These are phyloP conservation scores for Ophiocordyceps australis DNA, from an alignment of 2,329 filamentous ascomycete species.

Conservation along the genomic window DNA sequence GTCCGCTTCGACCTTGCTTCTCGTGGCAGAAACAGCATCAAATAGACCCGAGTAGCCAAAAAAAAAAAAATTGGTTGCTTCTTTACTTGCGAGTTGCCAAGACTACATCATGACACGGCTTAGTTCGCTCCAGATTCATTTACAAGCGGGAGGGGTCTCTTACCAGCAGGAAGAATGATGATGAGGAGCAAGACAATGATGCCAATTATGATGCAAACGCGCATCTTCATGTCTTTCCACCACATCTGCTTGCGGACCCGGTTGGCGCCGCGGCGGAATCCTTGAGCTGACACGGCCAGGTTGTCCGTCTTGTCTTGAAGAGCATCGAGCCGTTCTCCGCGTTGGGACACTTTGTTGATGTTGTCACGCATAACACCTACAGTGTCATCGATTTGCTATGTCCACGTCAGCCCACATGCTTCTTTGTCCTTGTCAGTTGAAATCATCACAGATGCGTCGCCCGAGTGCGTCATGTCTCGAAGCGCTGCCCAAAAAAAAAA, in stretches of 20 bases:
- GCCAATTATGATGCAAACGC: slow-evolving; percentile 83
- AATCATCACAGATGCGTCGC: too few species aligned
- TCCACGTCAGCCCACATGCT: slow-evolving; percentile 5
- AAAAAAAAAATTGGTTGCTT: too few species aligned
- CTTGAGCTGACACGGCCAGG: slow-evolving; percentile 79
- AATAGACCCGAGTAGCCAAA: too few species aligned
- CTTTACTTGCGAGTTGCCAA: slow-evolving; percentile 16
- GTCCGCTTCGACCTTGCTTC: too few species aligned
- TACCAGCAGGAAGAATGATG: slow-evolving; percentile 89
- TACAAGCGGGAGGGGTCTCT: slow-evolving; percentile 2
- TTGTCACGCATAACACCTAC: slow-evolving; percentile 93
- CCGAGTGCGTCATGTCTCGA: too few species aligned
- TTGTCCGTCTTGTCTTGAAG: slow-evolving; percentile 93
- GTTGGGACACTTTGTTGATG: slow-evolving; percentile 89
- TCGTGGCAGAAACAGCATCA: too few species aligned
- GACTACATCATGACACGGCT: slow-evolving; percentile 10
- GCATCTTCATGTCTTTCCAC: slow-evolving; percentile 99
- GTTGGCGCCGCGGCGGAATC: slow-evolving; percentile 93
- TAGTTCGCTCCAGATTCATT: too few species aligned
- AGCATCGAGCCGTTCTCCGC: slow-evolving; percentile 73
- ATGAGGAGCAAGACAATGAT: slow-evolving; percentile 83
- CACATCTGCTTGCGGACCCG: slow-evolving; percentile 95
- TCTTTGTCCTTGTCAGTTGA: neutral
- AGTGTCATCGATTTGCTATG: slow-evolving; percentile 91
- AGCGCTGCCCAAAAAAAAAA: too few species aligned